These are phyloP conservation scores for Stemphylium beticola DNA, from an alignment of 2,329 filamentous ascomycete genomes.

Conservation along the genomic window DNA sequence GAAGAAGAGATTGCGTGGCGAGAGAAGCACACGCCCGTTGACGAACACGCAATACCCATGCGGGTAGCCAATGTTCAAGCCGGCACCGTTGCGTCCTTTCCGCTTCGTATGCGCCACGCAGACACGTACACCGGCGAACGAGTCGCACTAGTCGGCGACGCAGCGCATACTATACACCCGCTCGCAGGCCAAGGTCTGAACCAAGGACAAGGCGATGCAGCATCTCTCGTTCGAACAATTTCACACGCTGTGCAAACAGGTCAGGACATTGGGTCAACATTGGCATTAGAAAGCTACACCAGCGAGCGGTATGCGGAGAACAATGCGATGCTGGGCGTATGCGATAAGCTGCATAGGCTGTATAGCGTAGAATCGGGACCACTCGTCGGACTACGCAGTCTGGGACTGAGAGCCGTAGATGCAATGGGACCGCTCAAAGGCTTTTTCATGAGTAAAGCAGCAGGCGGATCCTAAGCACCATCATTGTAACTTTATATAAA, in stretches of 20 bases:
- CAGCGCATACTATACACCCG: slow-evolving; percentile 93
- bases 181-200: slow-evolving; percentile 95
- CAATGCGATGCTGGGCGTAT: slow-evolving; percentile 75
- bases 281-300: slow-evolving; percentile 82
- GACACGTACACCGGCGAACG: slow-evolving; percentile 90
- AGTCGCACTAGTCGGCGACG: slow-evolving; percentile 91
- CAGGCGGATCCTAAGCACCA: slow-evolving; percentile 39
- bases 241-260: slow-evolving; percentile 79
- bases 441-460: slow-evolving; percentile 79
- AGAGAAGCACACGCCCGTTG: slow-evolving; percentile 68
- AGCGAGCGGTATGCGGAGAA: slow-evolving; percentile 83
- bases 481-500: slow-evolving; percentile 18
- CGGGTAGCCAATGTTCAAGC: slow-evolving; percentile 74
- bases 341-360: slow-evolving; percentile 90
- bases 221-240: slow-evolving; percentile 76
- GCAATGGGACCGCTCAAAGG: slow-evolving; percentile 76
- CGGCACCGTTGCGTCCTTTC: slow-evolving; percentile 85
- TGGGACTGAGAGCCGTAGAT: slow-evolving; percentile 79
- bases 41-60: slow-evolving; percentile 63
- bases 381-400: slow-evolving; percentile 77
- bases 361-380: slow-evolving; percentile 83
- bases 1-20: slow-evolving; percentile 86
- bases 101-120: slow-evolving; percentile 89
- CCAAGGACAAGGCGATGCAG: slow-evolving; percentile 87
- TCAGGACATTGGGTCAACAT: slow-evolving; percentile 80